phyloP scores from a whole-genome alignment of 2,329 filamentous ascomycete genomes.

The Chrysoporthe deuterocubensis region DNA sequence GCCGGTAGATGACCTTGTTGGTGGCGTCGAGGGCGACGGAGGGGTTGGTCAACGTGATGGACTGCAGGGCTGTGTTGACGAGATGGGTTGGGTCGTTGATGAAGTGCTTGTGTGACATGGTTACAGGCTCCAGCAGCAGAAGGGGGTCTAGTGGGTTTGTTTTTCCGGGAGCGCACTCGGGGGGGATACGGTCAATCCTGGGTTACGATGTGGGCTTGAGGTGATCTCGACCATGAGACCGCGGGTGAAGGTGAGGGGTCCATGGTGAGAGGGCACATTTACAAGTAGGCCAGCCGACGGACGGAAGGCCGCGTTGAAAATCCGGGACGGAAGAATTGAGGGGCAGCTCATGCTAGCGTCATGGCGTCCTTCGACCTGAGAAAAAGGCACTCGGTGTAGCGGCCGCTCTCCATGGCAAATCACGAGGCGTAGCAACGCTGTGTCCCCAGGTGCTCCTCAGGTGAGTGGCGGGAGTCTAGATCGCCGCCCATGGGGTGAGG shows the following conservation, averaged over 20 bases:
- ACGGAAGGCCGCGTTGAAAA: constrained; percentile 12
- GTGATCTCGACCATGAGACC: background rate
- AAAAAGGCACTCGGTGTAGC: background rate
- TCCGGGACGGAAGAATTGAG: constrained; percentile 28
- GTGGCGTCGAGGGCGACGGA: constrained; percentile 75
- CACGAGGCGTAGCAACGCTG: background rate
- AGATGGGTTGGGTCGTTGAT: constrained; percentile 81
- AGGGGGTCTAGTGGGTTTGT: background rate
- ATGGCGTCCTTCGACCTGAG: background rate
- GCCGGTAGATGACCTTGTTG: constrained; percentile 84
- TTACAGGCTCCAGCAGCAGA: background rate
- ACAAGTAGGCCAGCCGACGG: constrained; percentile 9
- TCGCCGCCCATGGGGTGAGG: constrained; percentile 23
- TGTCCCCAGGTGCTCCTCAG: background rate
- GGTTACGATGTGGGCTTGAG: background rate
- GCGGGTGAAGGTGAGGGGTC: background rate
- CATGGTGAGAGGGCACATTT: background rate
- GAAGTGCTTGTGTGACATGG: constrained; percentile 76
- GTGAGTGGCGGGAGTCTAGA: constrained; percentile 20
- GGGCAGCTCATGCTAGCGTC: constrained; percentile 9
- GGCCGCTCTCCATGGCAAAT: background rate
- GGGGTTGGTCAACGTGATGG: constrained; percentile 83
- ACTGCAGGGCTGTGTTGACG: constrained; percentile 75
- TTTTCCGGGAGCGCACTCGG: background rate
- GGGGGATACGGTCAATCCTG: background rate